Evolutionary conservation across 306 rosid species (phyloP).

Genomic region (Fragaria nilgerrensis): DNA sequence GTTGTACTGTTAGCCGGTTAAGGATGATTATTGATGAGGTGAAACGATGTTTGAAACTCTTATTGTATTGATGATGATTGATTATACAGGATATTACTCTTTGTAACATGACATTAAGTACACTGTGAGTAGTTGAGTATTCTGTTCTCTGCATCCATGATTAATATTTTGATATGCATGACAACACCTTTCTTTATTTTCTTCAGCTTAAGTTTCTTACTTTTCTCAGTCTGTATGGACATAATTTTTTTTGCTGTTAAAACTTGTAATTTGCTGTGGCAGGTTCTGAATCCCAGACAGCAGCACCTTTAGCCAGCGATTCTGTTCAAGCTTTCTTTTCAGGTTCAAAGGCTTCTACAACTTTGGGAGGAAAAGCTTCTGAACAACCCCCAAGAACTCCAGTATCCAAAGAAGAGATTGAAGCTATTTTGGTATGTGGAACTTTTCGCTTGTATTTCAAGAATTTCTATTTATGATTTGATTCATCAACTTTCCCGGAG

Average conservation of each 20-base stretch:
- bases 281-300: slow-evolving; percentile 55
- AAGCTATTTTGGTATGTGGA: slow-evolving; percentile 78
- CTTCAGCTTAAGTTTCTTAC: not conserved
- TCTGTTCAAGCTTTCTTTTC: slow-evolving; percentile 47
- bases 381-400: slow-evolving; percentile 93
- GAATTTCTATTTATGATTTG: not conserved
- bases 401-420: slow-evolving; percentile 78
- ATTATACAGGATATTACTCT: not conserved
- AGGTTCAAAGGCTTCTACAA: slow-evolving; percentile 39
- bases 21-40: not conserved
- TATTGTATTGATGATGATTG: not conserved
- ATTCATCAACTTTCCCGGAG: not conserved
- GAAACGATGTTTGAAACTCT: not conserved
- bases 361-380: slow-evolving; percentile 88
- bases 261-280: slow-evolving; percentile 12
- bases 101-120: not conserved
- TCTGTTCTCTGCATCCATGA: not conserved
- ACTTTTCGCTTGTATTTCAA: slow-evolving; percentile 19
- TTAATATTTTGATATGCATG: not conserved
- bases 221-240: not conserved
- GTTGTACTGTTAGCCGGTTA: not conserved
- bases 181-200: not conserved
- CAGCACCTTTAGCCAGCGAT: slow-evolving; percentile 34
- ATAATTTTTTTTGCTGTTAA: not conserved
- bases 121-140: not conserved